Evolutionary conservation across 139 green algal species (phyloP), one percentile per base, ranked within the genome.

Genomic region (Auxenochlorella pyrenoidosa): DNA sequence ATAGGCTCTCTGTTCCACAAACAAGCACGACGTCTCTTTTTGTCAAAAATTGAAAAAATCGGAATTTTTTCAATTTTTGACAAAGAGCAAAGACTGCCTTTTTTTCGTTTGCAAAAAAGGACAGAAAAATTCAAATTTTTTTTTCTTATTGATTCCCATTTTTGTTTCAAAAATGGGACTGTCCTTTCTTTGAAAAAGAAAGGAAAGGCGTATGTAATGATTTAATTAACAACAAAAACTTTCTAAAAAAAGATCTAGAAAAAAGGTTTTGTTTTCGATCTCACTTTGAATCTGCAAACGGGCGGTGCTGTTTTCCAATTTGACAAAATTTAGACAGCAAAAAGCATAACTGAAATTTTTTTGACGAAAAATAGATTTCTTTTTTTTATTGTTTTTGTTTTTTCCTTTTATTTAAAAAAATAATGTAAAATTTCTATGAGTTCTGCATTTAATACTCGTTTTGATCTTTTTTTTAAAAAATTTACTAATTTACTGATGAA

Each of bases 391-490:
- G 44, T 68, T 79, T 71, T 41, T 43, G 32, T 38, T 75, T 70
- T 54, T 71, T 54, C 85, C 10, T 43, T 44, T 65, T 72, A 75
- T 73, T 66, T 21, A 79, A 84, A 41, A 84, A 79, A 43, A 68
- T 22, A 83, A 41, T 59, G 40, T 47, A 40, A 51, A 24, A 60
- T 38, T 58, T 68, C 58, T 40, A 78, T 32, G 65, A 78, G 38
- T 76, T 44, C 40, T 66, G n/a, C 19, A 84, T 41, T 75, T 28
- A 79, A 68, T 21, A 60, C 41, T 47, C 41, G 41, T 47, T 81
- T 80, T 81, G 70, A 78, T 81, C 18, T 87, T 70, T 87, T 87
- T 87, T 70, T 73, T 60, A 68, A 80, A 72, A 88, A 88, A 88
- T 80, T 88, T 85, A 87, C 72, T 44, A 87, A 86, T 83, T 83